Evolutionary conservation across 805 yeast genomes (phyloP), one percentile per base, ranked within the genome.

Genomic region (Candida oleophila): DNA sequence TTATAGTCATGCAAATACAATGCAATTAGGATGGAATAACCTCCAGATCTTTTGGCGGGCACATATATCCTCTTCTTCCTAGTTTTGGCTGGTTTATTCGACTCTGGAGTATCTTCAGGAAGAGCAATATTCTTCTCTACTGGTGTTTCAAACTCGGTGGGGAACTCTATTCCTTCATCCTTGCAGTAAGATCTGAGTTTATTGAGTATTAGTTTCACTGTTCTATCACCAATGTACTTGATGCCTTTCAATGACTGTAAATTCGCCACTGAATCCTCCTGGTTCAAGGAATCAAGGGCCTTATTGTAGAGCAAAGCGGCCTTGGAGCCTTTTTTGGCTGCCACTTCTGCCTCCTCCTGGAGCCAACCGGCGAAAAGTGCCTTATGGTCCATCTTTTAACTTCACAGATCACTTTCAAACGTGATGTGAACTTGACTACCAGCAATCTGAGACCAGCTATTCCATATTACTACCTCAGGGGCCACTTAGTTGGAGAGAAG

Each of bases 31-130:
- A 90, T 85, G 0, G 94, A 96, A 67, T 87, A 91, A 0, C 87
- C 95, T 1, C 97, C 97, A 0, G 94, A 81, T 32, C 91, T 67
- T 49, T 81, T 80, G 41, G 72, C 74, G 0, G 97, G 97, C 0
- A 89, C 74, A 61, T 87, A 89, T 14, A 40, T 47, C 33, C 65
- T 71, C 38, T 57, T 59, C 20, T 50, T 56, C 39, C 65, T 60
- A 28, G 52, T 44, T 41, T 48, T 59, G 43, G 51, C 51, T 1
- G 45, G 38, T 5, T 33, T 36, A 7, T 19, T 42, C 25, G 38
- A 42, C 16, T 38, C 41, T 5, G 25, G 18, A 12, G 8, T 39
- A 39, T 38, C 20, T n/a, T n/a, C n/a, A n/a, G n/a, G n/a, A n/a
- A n/a, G n/a, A 37, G 44, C 35, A 28, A 19, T 38, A 35, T 40